Base-by-base conservation (phyloP, 257 asterid species). In the Solanum tarapatanum region DNA sequence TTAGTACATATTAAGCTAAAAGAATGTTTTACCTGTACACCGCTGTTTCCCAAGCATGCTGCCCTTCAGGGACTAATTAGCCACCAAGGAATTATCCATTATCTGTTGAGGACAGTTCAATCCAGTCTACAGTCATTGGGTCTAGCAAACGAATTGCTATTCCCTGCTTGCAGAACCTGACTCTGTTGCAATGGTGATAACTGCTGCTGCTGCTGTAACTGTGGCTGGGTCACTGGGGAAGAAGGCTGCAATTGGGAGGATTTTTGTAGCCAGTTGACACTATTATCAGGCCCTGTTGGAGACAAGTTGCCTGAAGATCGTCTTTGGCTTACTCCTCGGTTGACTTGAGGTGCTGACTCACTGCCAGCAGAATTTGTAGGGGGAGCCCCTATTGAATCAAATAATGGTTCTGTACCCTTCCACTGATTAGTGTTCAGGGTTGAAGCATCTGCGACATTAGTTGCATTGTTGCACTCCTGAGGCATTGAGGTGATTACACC, bases 161-260 rank as follows among this genome's bases (percentile, higher is more conserved):
- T 93, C 90, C 95, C 98, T 88, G 94, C 92, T 92, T 91, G 94
- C 86, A 91, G 94, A 91, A 94, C 93, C 91, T 90, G 94, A 12
- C 90, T 73, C 89, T 92, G 95, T 89, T 89, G 85, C 69, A 88
- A 86, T 72, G 87, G 91, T 82, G 90, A 83, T 51, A 88, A 92
- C 89, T 88, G 88, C 87, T 91, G 94, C 82, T 91, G 91, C 55
- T 87, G 91, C 86, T 89, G 91, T 90, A 88, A 92, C 92, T 82
- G 85, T 87, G 90, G 85, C 23, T 89, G 91, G 72, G 89, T 86
- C 4, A 62, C 87, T 39, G 93, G 90, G 23, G 95, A 90, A 24
- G 90, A 89, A 64, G 94, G 92, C 86, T 89, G 96, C 84, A 51
- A 84, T 33, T 87, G 94, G 70, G 93, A 87, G 64, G 92, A 89